Evolutionary conservation across 2,329 filamentous ascomycete genomes (phyloP), one percentile per base, ranked within the genome.

Genomic region (Talaromyces sp.): DNA sequence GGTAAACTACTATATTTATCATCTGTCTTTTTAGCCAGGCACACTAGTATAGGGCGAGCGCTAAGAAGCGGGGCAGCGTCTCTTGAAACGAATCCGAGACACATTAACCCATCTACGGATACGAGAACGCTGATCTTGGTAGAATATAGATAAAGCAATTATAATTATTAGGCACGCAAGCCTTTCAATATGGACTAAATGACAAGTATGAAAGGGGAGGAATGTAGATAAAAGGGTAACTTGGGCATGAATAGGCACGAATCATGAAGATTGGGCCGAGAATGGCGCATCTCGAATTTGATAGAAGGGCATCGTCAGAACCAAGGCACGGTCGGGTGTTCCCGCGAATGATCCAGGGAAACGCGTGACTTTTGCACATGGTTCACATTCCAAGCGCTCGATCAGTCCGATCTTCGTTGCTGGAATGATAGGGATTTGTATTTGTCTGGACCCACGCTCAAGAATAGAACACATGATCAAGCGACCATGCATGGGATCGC

Each of bases 291-390:
- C 17, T 17, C 9, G 10, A 17, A 24, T 22, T 11, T 11, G 35
- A 16, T 19, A 37, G 13, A 37, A 16, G 4, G 9, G 9, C 35
- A 9, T 14, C 30, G 14, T 24, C 13, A 11, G 46, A 48, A 39
- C 46, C 46, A 48, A 48, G 46, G 46, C 22, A 48, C 33, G 8
- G 36, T 41, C 46, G 46, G 46, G 36, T 40, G 46, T 20, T 32
- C 46, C 46, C 46, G 46, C 30, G 13, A 30, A 39, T 47, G 45
- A 47, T 39, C 45, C 45, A 47, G 35, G 45, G 45, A 47, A 45
- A 47, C 44, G 13, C 45, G 27, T 47, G 45, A 47, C 35, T 29
- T 29, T 27, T 16, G 32, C 33, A 27, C 32, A 27, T 27, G 19
- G 16, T 40, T 27, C 24, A 27, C 24, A 27, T 27, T 27, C 24